A percentile compares a stretch with the other conserved stretches of the same genome.
Evolutionary conservation across 129 eudicot genomes (phyloP).

Genomic region (Ambrosia artemisiifolia): DNA sequence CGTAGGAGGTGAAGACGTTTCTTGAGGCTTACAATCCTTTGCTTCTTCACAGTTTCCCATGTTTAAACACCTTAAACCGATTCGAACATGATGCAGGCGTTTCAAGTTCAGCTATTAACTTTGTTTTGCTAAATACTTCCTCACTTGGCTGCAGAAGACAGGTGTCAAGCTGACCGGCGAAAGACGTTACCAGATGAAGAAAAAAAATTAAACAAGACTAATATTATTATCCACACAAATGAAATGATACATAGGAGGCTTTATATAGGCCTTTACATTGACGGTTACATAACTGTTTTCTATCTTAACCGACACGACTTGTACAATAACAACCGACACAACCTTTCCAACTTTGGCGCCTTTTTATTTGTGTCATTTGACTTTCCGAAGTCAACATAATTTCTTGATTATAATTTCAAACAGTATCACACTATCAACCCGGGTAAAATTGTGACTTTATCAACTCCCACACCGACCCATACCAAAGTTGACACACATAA

Average conservation of each 20-base stretch:
- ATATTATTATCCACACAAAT: too few species aligned
- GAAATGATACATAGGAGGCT: too few species aligned
- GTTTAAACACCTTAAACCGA: conserved; percentile 13
- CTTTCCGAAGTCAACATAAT: too few species aligned
- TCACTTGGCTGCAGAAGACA: conserved; percentile 26
- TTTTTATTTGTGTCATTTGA: too few species aligned
- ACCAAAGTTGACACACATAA: background rate
- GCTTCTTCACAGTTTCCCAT: conserved; percentile 63
- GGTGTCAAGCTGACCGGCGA: background rate
- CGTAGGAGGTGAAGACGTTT: conserved; percentile 46
- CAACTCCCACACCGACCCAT: background rate
- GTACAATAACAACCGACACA: too few species aligned
- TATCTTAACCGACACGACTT: too few species aligned
- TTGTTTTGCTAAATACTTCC: conserved; percentile 17
- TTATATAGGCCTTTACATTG: too few species aligned
- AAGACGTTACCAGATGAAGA: conserved; percentile 6
- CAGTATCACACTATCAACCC: background rate
- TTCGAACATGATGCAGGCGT: conserved; percentile 2
- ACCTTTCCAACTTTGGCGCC: too few species aligned
- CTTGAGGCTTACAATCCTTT: conserved; percentile 42
- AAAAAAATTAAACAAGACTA: background rate
- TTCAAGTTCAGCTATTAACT: conserved; percentile 18
- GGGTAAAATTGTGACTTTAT: background rate
- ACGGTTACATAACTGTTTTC: too few species aligned
- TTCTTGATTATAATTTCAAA: background rate